A percentile compares a stretch with the other conserved stretches of the same genome.
phyloP scores from a whole-genome alignment of 805 yeast genomes.

The Debaryomyces castellii region DNA sequence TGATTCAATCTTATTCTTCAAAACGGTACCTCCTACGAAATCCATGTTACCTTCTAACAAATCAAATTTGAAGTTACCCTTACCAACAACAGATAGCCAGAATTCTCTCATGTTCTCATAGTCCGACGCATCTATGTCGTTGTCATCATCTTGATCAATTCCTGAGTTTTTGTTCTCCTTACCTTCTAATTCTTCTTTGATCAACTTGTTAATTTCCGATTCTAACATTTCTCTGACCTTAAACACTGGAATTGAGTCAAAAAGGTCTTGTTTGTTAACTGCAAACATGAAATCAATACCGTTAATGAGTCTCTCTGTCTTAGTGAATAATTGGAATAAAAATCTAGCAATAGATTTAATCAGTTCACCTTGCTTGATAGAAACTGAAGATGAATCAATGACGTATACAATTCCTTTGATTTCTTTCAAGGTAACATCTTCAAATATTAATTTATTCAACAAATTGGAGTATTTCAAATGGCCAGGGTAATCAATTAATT shows the following conservation, averaged over 20 bases:
- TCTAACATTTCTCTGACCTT: conserved; percentile 64
- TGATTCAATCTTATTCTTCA: conserved; percentile 48
- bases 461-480: conserved; percentile 68
- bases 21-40: conserved; percentile 70
- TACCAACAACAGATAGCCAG: conserved; percentile 40
- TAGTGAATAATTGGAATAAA: conserved; percentile 56
- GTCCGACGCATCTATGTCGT: conserved; percentile 29
- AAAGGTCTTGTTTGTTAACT: conserved; percentile 82
- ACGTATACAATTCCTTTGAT: conserved; percentile 71
- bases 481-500: conserved; percentile 85
- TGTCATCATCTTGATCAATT: conserved; percentile 37
- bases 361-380: conserved; percentile 38
- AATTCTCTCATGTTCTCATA: conserved; percentile 38
- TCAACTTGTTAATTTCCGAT: conserved; percentile 56
- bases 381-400: conserved; percentile 69
- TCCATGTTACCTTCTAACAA: conserved; percentile 72
- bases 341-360: conserved; percentile 50
- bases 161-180: conserved; percentile 34
- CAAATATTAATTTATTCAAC: conserved; percentile 48
- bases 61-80: conserved; percentile 58
- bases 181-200: conserved; percentile 42
- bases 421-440: conserved; percentile 34
- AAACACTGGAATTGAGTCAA: conserved; percentile 71
- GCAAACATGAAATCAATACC: conserved; percentile 78
- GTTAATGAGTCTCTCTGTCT: conserved; percentile 62